Evolutionary conservation across 2,329 filamentous ascomycete genomes (phyloP), one percentile per base, ranked within the genome.

Genomic region (Rhynchosporium secalis): DNA sequence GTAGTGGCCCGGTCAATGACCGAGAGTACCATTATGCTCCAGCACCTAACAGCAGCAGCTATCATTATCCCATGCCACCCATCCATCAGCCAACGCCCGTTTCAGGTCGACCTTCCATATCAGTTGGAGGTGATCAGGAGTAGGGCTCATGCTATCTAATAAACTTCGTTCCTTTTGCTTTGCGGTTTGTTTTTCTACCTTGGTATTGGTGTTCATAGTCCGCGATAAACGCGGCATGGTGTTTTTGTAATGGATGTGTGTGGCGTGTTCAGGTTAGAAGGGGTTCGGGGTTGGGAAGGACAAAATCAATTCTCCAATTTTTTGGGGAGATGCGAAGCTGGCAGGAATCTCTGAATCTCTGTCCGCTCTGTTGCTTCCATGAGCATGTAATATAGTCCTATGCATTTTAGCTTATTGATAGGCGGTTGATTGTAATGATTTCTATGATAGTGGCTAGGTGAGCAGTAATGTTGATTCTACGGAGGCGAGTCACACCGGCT

Each of bases 91-190:
- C 51, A 40, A 41, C 10, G 4, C 51, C 36, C 13, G 51, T 54
- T 13, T 48, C 48, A n/a, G 51, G 36, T 12, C 57, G 47, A 15
- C 26, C 46, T 31, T 43, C 57, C 13, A 46, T 59, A 20, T 49
- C 57, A 52, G 57, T 59, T 26, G 47, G 57, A 40, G 46, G 26
- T 40, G 57, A 59, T 26, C 57, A 52, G 36, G 57, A 59, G 5
- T 59, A 33, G 45, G 8, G 28, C 36, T 20, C 13, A 45, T 48
- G 5, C 33, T 6, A 5, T 10, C 5, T 6, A 36, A 36, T 36
- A 5, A 36, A 36, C 9, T 36, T 36, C 33, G 33, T 36, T 10
- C 28, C n/a, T 38, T 33, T 48, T 13, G 13, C 15, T 29, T 28
- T 31, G 38, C n/a, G 41, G 4, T 47, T 57, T 10, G 13, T 33